These are phyloP conservation scores for Paraphaeosphaeria minitans DNA, from an alignment of 2,329 filamentous ascomycete species.

Conservation along the genomic window DNA sequence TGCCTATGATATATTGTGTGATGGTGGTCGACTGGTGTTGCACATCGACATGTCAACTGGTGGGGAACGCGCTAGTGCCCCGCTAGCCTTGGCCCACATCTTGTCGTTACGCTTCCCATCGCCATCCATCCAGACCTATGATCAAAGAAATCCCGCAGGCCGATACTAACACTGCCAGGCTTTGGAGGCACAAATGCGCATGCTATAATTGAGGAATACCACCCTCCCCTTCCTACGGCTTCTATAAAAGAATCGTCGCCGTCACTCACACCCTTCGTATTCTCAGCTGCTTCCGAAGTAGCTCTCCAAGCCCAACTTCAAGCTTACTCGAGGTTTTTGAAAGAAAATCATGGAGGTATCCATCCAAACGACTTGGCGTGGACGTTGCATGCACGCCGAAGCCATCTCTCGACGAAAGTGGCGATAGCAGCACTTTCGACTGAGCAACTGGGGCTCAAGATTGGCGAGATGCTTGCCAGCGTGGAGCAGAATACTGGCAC, in stretches of 20 bases:
- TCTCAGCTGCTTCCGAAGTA: neutral
- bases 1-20: neutral
- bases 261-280: neutral
- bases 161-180: neutral
- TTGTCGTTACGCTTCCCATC: too few relatives aligned
- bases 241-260: too few relatives aligned
- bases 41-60: too few relatives aligned
- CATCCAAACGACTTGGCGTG: neutral
- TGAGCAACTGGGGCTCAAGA: neutral
- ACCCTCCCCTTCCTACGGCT: too few relatives aligned
- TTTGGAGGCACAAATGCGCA: slow-evolving; percentile 15
- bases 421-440: neutral
- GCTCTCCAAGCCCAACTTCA: too few relatives aligned
- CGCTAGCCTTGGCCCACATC: too few relatives aligned
- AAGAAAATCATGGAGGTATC: neutral
- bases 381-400: neutral
- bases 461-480: too few relatives aligned
- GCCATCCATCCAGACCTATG: neutral
- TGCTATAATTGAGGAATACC: slow-evolving; percentile 16
- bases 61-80: too few relatives aligned
- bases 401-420: neutral
- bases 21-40: neutral
- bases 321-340: too few relatives aligned
- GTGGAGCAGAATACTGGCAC: too few relatives aligned
- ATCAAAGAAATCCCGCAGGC: neutral